Conservation (phyloP, 805 yeast species). For the Saccharomycopsis olivae region DNA sequence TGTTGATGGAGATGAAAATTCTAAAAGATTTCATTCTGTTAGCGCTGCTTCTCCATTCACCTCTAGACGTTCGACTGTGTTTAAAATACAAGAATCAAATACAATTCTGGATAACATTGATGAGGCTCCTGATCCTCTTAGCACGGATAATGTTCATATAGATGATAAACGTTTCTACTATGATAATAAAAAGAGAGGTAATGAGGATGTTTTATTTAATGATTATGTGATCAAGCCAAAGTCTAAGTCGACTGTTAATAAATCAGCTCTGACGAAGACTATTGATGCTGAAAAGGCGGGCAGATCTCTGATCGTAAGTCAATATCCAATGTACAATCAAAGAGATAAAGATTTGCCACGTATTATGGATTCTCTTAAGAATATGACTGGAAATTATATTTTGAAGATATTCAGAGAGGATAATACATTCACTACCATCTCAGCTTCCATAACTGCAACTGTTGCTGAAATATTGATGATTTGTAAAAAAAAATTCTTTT, state of each 20-base stretch:
- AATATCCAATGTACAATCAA: conserved; percentile 4
- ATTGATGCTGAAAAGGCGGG: neutral
- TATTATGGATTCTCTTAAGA: conserved; percentile 16
- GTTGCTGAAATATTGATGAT: conserved; percentile 62
- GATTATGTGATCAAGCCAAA: conserved; percentile 10
- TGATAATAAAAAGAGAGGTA: neutral
- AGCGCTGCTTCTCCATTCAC: neutral
- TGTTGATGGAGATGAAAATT: neutral
- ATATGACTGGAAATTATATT: conserved; percentile 30
- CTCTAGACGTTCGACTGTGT: no score
- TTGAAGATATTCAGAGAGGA: conserved; percentile 75
- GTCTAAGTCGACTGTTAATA: neutral
- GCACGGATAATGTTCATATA: neutral
- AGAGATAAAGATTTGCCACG: conserved; percentile 6
- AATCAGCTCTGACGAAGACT: neutral
- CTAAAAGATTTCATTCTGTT: no score
- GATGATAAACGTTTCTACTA: neutral
- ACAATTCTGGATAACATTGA: neutral
- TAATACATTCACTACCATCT: conserved; percentile 71
- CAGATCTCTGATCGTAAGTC: neutral
- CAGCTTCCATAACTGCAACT: conserved; percentile 70
- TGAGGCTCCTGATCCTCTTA: conserved; percentile 9
- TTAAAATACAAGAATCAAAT: neutral
- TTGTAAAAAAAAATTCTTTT: conserved; percentile 68
- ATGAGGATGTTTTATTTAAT: conserved; percentile 3